Evolutionary conservation across 2,329 filamentous ascomycete genomes (phyloP), one percentile per base, ranked within the genome.

Genomic region (Tolypocladium album): DNA sequence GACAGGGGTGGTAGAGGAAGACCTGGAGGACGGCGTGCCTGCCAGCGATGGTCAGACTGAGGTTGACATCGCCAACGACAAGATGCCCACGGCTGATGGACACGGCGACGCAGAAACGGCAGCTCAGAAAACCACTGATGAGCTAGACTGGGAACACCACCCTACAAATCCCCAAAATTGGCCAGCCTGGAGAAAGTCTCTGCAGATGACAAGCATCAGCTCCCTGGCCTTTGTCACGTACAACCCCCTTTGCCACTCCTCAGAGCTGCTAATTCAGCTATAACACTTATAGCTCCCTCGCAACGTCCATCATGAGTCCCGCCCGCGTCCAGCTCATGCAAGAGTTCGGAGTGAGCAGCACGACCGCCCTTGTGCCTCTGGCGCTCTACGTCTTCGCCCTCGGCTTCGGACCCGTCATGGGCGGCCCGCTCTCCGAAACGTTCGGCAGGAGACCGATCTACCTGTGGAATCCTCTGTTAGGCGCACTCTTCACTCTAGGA

Each of bases 381-480:
- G 80, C 85, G 0, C 68, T 86, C 7, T 88, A 85, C 68, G 79
- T 84, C 7, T 70, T 87, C 12, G 85, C 84, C 0, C 75, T 88
- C 0, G 82, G 75, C 3, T 73, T 86, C 20, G 85, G 85, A 0
- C 85, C 86, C 8, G 71, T 87, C 57, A 62, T 85, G 17, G 81
- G 81, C 12, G 83, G 84, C 0, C 85, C 84, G 0, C 66, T 86
- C 0, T 84, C 80, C 56, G 86, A 88, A 67, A 79, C 76, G 0
- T 71, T 81, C 40, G 85, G 86, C 2, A 75, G 86, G 1, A 74
- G 78, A 27, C 71, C 77, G 2, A 76, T 86, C 34, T 86, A 84
- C 67, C 59, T 79, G 1, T 64, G 73, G 2, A 75, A 75, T 0
- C 68, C 79, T 2, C 76, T 78, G 0, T 64, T 82, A 0, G 82